These are phyloP conservation scores for Trametes versicolor DNA, from an alignment of 1,284 basidiomycete genomes.

Conservation along the genomic window DNA sequence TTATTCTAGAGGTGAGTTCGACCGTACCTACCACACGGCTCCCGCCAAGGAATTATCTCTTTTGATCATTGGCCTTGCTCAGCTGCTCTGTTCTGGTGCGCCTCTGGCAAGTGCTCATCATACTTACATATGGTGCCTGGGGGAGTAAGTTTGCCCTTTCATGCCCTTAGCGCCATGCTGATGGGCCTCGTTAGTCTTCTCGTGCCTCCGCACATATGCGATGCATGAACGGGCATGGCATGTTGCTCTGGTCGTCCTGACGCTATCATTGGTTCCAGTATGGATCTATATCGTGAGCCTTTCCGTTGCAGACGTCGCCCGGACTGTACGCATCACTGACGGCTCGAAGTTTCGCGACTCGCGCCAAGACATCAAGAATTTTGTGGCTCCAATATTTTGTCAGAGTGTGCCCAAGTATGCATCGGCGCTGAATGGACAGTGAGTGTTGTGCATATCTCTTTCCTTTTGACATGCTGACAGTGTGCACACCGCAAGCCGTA, in stretches of 20 bases:
- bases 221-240: conserved; percentile 18
- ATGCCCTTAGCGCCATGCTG: background rate
- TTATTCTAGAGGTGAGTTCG: background rate
- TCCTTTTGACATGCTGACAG: too few relatives aligned
- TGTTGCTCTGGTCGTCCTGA: conserved; percentile 8
- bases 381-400: background rate
- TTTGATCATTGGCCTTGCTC: background rate
- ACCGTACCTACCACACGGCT: background rate
- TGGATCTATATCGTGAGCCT: conserved; percentile 25
- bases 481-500: too few relatives aligned
- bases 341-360: background rate
- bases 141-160: conserved; percentile 9
- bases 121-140: conserved; percentile 22
- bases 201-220: conserved; percentile 28
- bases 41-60: background rate
- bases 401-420: background rate
- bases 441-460: background rate
- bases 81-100: conserved; percentile 17
- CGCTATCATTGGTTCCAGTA: conserved; percentile 17
- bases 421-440: background rate
- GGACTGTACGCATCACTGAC: too few relatives aligned
- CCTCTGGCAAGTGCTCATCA: conserved; percentile 20
- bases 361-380: background rate
- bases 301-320: too few relatives aligned
- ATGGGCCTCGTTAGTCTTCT: conserved; percentile 20